Evolutionary conservation across 257 asterid genomes (phyloP), one percentile per base, ranked within the genome.

Genomic region (Pogostemon cablin): DNA sequence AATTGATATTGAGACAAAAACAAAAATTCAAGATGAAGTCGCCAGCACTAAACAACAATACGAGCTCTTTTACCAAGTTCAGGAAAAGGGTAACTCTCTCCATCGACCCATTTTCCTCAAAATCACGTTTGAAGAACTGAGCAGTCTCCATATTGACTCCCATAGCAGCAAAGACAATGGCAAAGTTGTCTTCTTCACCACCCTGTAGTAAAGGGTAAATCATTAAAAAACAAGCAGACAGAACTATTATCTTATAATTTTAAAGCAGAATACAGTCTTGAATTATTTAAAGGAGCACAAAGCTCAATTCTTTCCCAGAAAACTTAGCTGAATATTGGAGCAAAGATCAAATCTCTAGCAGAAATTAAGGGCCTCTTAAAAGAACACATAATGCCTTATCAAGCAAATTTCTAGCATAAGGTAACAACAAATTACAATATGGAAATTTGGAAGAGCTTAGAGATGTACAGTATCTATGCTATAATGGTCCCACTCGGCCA

Each of bases 141-240:
- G 98, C 98, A 11, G 98, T 93, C 83, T 93, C 98, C 98, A 93
- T 93, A 87, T 93, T 93, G 58, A 93, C 98, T 84, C 98, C 98
- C 98, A 93, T 93, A 74, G 98, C 98, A 43, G 98, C 98, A 83
- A 93, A 93, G 80, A 93, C 98, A 79, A 93, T 93, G 70, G 98
- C 98, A 83, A 93, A 93, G 80, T 93, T 88, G 85, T 93, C 98
- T 60, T 90, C 98, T 79, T 80, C 97, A 62, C 82, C 91, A 67
- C 64, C 92, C 96, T 93, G 82, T 72, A 38, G 55, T 57, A 82
- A 42, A 57, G 74, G 76, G 62, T 38, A 74, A 77, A 62, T 71
- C 38, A 42, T 67, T 25, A 56, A 84, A 58, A 71, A 56, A 59
- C 61, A 57, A 48, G 43, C 72, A 54, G 48, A 72, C 40, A 37